Evolutionary conservation across 129 eudicot genomes (phyloP), one percentile per base, ranked within the genome.

Genomic region (Silybum marianum): DNA sequence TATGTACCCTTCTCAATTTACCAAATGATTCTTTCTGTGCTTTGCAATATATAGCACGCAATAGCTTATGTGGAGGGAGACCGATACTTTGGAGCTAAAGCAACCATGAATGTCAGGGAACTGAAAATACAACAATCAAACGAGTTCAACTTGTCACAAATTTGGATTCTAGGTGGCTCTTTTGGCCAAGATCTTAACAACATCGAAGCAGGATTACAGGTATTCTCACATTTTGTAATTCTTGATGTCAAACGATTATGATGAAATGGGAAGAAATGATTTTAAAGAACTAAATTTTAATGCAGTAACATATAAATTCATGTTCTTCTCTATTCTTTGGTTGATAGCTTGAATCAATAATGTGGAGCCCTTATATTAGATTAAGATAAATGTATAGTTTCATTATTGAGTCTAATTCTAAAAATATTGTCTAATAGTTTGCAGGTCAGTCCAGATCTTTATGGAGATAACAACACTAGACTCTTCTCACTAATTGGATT

Each of bases 161-260:
- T 95, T 69, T 92, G 98, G 97, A 80, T 95, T 18, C 79, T 90
- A 84, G 94, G 98, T 22, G 98, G 97, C 80, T 95, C 97, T 28
- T 94, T 94, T 84, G 97, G 93, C 78, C 89, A 90, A 86, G 97
- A 94, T 88, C 97, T 94, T 58, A 94, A 94, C 90, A 92, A 97
- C 91, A 95, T 95, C 83, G 97, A 95, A 92, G 94, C 98, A 10
- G 54, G 99, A 82, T 95, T 97, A 97, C 97, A 92, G 97, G 99
- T 92, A 81, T 40, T 34, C 69, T 76, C 72, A 69, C 21, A 66
- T 19, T 40, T 2, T 78, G 11, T n/a, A 8, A 10, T 76, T 72
- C 38, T 74, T 75, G 42, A 30, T 68, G 21, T 51, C 70, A 9
- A 42, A 74, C 1, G 58, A 28, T 30, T 19, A 72, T 18, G 7